Evolutionary conservation across 768 basidiomycete genomes (phyloP).

Genomic region (Exidia glandulosa): DNA sequence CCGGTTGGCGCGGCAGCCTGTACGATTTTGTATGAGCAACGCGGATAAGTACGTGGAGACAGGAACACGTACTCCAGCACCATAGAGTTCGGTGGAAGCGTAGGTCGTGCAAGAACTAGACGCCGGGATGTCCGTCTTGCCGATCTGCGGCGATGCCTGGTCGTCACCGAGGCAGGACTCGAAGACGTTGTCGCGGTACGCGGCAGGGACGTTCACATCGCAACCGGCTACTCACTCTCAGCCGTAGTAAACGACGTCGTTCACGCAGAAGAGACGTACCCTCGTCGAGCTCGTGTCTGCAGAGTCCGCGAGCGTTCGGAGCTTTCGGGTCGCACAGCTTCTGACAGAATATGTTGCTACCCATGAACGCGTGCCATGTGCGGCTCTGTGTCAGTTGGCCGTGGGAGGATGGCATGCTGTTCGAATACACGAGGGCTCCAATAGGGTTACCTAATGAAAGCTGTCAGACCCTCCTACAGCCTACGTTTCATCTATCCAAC

Average conservation of each 20-base stretch:
- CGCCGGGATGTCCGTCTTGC: not conserved
- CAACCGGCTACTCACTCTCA: too few species aligned
- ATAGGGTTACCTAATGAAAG: slow-evolving; percentile 80
- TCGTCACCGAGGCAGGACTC: slow-evolving; percentile 54
- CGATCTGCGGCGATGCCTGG: slow-evolving; percentile 22
- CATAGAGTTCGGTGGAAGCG: not conserved
- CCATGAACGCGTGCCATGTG: slow-evolving; percentile 57
- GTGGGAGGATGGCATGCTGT: slow-evolving; percentile 32
- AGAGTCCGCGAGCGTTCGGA: slow-evolving; percentile 39
- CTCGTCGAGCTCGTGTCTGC: slow-evolving; percentile 48
- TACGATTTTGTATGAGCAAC: too few species aligned
- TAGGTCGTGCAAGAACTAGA: not conserved
- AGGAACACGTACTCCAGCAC: too few species aligned
- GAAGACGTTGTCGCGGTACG: slow-evolving; percentile 47
- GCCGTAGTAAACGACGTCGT: not conserved
- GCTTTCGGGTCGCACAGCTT: slow-evolving; percentile 57
- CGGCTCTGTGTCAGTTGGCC: slow-evolving; percentile 50
- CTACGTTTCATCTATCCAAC: not conserved
- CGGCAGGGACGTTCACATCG: slow-evolving; percentile 60
- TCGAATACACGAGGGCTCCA: slow-evolving; percentile 60
- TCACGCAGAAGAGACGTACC: not conserved
- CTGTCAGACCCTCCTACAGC: too few species aligned
- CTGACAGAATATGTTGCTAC: slow-evolving; percentile 50
- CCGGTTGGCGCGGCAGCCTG: too few species aligned
- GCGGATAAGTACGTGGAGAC: too few species aligned